phyloP scores from a whole-genome alignment of 2,329 filamentous ascomycete species.

The Alternaria infectoria region DNA sequence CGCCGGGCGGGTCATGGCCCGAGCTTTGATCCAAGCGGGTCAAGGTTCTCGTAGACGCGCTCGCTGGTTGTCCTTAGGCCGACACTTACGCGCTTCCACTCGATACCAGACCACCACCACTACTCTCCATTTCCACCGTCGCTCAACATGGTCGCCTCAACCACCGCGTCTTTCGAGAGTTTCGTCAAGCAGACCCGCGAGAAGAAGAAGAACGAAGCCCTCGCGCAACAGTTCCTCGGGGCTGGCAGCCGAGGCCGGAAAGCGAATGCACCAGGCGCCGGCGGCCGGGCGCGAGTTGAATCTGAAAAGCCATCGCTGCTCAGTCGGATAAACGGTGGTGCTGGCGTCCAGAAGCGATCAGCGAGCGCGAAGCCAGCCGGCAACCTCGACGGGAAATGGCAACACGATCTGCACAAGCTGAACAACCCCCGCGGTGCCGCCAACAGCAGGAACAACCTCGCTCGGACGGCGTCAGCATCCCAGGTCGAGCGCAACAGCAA shows the following conservation, averaged over 20 bases:
- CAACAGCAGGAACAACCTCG: conserved; percentile 36
- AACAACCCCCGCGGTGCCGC: conserved; percentile 48
- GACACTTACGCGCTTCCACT: conserved; percentile 1
- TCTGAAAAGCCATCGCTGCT: conserved; percentile 64
- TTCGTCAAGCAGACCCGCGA: conserved; percentile 59
- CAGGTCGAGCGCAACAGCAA: conserved; percentile 51
- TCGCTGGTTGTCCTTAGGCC: conserved; percentile 3
- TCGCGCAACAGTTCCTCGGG: conserved; percentile 76
- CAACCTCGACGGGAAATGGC: conserved; percentile 72
- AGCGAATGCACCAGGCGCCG: conserved; percentile 60
- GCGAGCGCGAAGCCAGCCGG: conserved; percentile 53
- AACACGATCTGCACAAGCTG: conserved; percentile 69
- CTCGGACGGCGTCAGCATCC: conserved; percentile 48
- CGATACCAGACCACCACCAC: not conserved
- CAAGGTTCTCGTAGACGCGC: conserved; percentile 18
- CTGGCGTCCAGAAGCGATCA: conserved; percentile 69
- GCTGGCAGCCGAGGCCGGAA: conserved; percentile 61
- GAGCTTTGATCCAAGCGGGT: conserved; percentile 8
- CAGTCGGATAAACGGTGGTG: conserved; percentile 72
- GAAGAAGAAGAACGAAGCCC: conserved; percentile 72
- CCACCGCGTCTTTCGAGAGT: conserved; percentile 34
- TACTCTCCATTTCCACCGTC: conserved; percentile 17
- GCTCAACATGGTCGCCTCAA: conserved; percentile 17
- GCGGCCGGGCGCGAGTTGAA: conserved; percentile 52
- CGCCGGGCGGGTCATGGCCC: conserved; percentile 16